phyloP scores from a whole-genome alignment of 208 protist genomes.

The Zelonia costaricensis region DNA sequence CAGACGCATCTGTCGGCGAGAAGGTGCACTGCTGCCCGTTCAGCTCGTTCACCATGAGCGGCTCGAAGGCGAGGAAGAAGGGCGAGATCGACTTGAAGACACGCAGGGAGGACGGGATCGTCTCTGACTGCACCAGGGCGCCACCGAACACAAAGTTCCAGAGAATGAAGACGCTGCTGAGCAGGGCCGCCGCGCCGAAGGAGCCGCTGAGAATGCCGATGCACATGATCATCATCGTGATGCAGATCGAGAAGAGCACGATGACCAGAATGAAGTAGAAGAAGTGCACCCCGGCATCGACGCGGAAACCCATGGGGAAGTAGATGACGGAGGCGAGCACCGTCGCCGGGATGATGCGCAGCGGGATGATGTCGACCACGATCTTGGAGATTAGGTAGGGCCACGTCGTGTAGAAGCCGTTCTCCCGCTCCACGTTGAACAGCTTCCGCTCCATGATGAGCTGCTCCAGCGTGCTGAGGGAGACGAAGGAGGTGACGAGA shows the following conservation, averaged over 20 bases:
- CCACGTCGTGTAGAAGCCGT: slow-evolving; percentile 85
- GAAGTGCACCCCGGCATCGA: slow-evolving; percentile 79
- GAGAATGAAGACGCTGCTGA: slow-evolving; percentile 87
- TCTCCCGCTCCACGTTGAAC: slow-evolving; percentile 87
- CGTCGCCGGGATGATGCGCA: slow-evolving; percentile 82
- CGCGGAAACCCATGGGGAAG: slow-evolving; percentile 90
- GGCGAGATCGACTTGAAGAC: slow-evolving; percentile 79
- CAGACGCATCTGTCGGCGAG: slow-evolving; percentile 75
- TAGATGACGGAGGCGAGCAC: slow-evolving; percentile 90
- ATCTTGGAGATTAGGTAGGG: slow-evolving; percentile 92
- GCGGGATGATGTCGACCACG: slow-evolving; percentile 87
- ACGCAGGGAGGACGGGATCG: slow-evolving; percentile 64
- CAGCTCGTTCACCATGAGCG: slow-evolving; percentile 93
- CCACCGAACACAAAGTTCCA: slow-evolving; percentile 94
- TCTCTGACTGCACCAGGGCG: slow-evolving; percentile 83
- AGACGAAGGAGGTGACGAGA: slow-evolving; percentile 85
- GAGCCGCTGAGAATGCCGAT: slow-evolving; percentile 76
- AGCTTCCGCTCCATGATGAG: slow-evolving; percentile 88
- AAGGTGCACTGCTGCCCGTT: slow-evolving; percentile 85
- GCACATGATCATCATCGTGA: slow-evolving; percentile 81
- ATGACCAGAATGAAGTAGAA: slow-evolving; percentile 88
- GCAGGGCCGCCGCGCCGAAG: slow-evolving; percentile 79
- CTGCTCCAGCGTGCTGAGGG: slow-evolving; percentile 86
- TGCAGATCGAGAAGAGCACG: slow-evolving; percentile 81
- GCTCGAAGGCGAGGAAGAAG: slow-evolving; percentile 92